Evolutionary conservation across 345 rosid genomes (phyloP), one percentile per base, ranked within the genome.

Genomic region (Mallotus nudiflorus): DNA sequence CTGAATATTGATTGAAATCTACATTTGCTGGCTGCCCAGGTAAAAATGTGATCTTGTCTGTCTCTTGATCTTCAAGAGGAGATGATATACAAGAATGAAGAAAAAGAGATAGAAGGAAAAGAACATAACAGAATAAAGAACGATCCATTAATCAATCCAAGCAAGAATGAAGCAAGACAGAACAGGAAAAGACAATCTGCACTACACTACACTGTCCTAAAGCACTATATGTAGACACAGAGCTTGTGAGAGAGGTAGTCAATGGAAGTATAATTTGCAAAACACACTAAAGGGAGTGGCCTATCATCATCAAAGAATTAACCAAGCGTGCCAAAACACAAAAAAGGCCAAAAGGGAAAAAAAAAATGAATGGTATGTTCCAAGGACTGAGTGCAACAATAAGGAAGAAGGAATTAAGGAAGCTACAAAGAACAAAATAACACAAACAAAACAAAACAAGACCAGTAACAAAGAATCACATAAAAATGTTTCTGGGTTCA

Each of bases 11-110:
- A 27, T 86, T 77, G 78, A 95, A 90, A 16, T 69, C 70, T 22
- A 87, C 96, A 69, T 85, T 80, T 62, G 27, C 39, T 5, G 97
- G 98, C 75, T 95, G 91, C 7, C 98, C 98, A 3, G 98, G 99
- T 60, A 95, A 80, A 40, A 58, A 61, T 2, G 31, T 56, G 82
- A 95, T 89, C 69, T 84, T 84, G 73, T 92, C 99, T 14, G 69
- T 68, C 59, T 61, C 81, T 75, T 87, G 93, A 62, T 83, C 90
- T 62, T 69, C 76, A 68, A 62, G 62, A 60, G 62, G 53, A 77
- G 63, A 76, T 67, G 66, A 83, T 6, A 71, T 18, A 61, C 68
- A 76, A 45, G 75, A 69, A 62, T 54, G 72, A 20, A 78, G 51
- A 51, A 68, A 33, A 28, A 83, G 73, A 64, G 76, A 75, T 50